phyloP scores from a whole-genome alignment of 108 stramenopile genomes.

The Cyclotella sp. region DNA sequence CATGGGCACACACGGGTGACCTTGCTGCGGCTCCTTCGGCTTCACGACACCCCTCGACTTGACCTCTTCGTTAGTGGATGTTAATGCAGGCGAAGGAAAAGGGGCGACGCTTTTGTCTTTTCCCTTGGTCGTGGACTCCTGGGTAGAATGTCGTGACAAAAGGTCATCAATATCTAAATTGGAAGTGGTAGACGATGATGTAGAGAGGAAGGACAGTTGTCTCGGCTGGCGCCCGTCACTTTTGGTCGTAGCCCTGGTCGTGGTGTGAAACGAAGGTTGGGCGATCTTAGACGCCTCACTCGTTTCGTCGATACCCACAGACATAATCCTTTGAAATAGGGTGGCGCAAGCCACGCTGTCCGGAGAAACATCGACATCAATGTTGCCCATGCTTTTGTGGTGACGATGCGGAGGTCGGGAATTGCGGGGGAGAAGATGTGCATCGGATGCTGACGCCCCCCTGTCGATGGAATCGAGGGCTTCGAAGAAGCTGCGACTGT shows the following conservation, averaged over 20 bases:
- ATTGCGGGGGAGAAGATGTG: not conserved
- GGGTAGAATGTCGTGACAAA: not conserved
- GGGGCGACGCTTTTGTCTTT: not conserved
- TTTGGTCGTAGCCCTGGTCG: not conserved
- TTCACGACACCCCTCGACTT: not conserved
- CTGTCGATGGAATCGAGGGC: constrained; percentile 20
- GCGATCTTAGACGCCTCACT: not conserved
- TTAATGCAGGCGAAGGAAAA: not conserved
- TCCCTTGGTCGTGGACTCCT: not conserved
- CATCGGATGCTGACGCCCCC: not conserved
- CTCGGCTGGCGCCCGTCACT: not conserved
- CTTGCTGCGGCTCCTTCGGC: not conserved
- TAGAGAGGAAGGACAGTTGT: not conserved
- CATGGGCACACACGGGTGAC: not conserved
- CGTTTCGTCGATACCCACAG: not conserved
- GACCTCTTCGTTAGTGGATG: not conserved
- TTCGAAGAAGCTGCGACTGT: constrained; percentile 1
- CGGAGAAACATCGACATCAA: constrained; percentile 1
- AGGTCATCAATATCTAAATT: not conserved
- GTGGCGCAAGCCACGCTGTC: not conserved
- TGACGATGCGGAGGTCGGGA: not conserved
- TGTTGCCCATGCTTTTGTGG: not conserved
- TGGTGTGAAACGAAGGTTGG: not conserved
- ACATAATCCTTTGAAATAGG: constrained; percentile 2
- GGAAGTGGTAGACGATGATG: not conserved